Evolutionary conservation across 352 stramenopile genomes (phyloP), one percentile per base, ranked within the genome.

Genomic region (Halophytophthora batemanensis): DNA sequence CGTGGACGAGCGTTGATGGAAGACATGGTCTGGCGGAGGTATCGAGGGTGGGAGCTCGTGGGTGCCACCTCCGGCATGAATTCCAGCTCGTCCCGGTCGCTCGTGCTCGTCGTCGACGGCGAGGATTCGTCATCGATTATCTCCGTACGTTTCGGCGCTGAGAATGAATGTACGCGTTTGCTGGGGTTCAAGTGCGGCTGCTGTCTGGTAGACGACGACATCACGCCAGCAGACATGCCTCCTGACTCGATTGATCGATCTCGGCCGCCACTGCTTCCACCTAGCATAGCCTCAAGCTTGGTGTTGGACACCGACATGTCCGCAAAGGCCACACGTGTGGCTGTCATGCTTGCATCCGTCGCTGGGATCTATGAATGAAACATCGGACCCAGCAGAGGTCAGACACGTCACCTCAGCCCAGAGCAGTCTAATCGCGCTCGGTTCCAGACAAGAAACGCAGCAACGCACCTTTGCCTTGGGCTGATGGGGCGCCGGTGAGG

Each of bases 1-100:
- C 70, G 63, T 2, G 63, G 75, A 2, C 71, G 64, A 11, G 73
- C 67, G 37, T 82, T 87, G 52, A 74, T 80, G 6, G 71, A 84
- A 14, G 71, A 62, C 23, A 82, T 59, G 14, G 67, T 86, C 25
- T 82, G 43, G 19, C 75, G 71, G 40, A 79, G 62, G 33, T 87
- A 86, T 19, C 74, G 57, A 21, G 71, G 69, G 34, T 76, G 62
- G 13, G 61, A 61, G 23, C 50, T 33, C 35, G 49, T 47, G 10
- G 54, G 53, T 5, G 35, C 6, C 3, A 57, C 46, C 10, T 63
- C 58, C 21, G 61, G 52, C 51, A 74, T 66, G 6, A 78, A 59
- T 23, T 82, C 69, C 2, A 64, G 39, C 4, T 82, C 72, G 38
- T 80, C 72, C 11, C 51, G 50, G 25, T 69, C 64, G 25, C 64